These are phyloP conservation scores for Rosa chinensis DNA, from an alignment of 306 rosid species.

Conservation along the genomic window DNA sequence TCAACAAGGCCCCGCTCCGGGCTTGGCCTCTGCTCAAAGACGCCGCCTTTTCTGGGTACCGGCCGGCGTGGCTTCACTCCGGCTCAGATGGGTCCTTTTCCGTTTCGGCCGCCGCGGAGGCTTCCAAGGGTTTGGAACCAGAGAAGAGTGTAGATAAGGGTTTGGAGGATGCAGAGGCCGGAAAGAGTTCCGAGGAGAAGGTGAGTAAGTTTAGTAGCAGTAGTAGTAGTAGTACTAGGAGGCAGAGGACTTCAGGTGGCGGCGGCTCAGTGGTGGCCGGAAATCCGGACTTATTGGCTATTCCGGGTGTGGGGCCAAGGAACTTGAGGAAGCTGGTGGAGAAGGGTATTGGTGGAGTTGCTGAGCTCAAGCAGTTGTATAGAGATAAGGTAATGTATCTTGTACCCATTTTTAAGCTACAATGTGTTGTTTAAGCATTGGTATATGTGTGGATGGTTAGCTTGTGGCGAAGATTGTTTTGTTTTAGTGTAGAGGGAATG, in stretches of 20 bases:
- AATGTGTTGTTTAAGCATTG: neutral
- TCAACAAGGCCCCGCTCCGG: conserved; percentile 25
- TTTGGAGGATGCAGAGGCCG: conserved; percentile 16
- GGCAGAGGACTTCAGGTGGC: conserved; percentile 45
- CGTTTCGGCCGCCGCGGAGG: conserved; percentile 26
- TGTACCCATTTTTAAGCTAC: neutral
- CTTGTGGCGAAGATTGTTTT: neutral
- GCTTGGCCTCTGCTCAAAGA: conserved; percentile 49
- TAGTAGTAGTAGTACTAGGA: conserved; percentile 27
- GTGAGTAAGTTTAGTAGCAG: conserved; percentile 27
- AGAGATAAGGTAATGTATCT: conserved; percentile 67
- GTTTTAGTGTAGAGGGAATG: neutral
- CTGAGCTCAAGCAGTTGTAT: conserved; percentile 82
- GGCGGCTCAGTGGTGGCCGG: conserved; percentile 33
- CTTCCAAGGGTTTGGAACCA: neutral
- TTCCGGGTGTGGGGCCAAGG: conserved; percentile 94
- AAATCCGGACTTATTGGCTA: conserved; percentile 86
- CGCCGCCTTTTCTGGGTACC: conserved; percentile 26
- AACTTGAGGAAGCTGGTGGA: conserved; percentile 79
- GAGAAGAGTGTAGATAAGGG: conserved; percentile 1
- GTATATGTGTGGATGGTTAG: neutral
- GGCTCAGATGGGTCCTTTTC: conserved; percentile 34
- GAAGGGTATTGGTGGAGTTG: conserved; percentile 87
- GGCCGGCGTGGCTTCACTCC: conserved; percentile 44
- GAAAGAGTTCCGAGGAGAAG: conserved; percentile 37